A percentile compares a stretch with the other conserved stretches of the same genome.
These are phyloP conservation scores for Talaromyces thailandensis DNA, from an alignment of 495 filamentous ascomycete species.

Conservation along the genomic window DNA sequence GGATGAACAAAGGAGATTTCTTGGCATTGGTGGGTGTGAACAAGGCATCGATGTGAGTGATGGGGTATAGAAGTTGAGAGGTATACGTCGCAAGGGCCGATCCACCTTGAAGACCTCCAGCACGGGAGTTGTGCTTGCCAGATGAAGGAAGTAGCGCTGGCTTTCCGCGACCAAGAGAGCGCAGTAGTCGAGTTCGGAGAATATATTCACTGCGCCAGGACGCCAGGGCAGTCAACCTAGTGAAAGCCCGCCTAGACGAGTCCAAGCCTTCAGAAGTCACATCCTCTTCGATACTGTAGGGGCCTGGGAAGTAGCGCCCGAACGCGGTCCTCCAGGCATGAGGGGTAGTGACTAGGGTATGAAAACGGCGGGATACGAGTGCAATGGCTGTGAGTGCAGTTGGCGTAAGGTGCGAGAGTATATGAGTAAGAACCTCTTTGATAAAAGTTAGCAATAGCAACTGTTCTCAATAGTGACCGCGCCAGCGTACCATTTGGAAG, in stretches of 20 bases:
- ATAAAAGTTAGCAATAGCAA: slow-evolving; percentile 15
- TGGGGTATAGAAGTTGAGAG: slow-evolving; percentile 62
- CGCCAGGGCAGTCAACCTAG: slow-evolving; percentile 65
- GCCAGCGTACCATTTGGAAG: slow-evolving; percentile 70
- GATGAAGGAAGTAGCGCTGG: slow-evolving; percentile 47
- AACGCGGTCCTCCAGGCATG: slow-evolving; percentile 91
- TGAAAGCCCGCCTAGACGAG: slow-evolving; percentile 64
- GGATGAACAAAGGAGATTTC: slow-evolving; percentile 66
- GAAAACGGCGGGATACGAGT: slow-evolving; percentile 77
- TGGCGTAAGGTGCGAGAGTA: slow-evolving; percentile 81
- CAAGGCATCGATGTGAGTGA: slow-evolving; percentile 66
- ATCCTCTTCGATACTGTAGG: slow-evolving; percentile 20
- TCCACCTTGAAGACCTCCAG: slow-evolving; percentile 40
- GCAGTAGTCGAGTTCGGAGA: slow-evolving; percentile 70
- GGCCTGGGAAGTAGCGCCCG: slow-evolving; percentile 76
- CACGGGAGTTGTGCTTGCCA: slow-evolving; percentile 38
- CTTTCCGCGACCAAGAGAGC: slow-evolving; percentile 72
- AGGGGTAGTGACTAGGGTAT: slow-evolving; percentile 72
- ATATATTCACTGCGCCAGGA: slow-evolving; percentile 95
- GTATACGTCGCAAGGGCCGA: slow-evolving; percentile 67
- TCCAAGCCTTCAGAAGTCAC: slow-evolving; percentile 34
- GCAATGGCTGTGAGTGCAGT: slow-evolving; percentile 67
- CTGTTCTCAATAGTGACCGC: background rate
- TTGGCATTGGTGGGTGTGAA: slow-evolving; percentile 56
- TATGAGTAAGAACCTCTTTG: slow-evolving; percentile 81